These are phyloP conservation scores for Ustilago trichophora DNA, from an alignment of 1,284 basidiomycete species.

Conservation along the genomic window DNA sequence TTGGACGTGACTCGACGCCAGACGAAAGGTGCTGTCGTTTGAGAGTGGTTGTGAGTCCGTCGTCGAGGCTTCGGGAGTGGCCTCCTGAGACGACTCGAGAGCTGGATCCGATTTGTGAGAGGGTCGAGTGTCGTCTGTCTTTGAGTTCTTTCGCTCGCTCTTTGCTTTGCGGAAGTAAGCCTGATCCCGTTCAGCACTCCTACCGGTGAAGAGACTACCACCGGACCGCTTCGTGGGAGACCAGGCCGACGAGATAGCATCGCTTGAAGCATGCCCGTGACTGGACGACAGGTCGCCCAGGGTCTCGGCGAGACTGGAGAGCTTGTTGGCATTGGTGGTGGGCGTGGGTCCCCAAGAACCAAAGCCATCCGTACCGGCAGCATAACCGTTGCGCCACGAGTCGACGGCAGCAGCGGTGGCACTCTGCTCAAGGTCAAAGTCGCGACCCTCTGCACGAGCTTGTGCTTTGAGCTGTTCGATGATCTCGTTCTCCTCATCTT, in stretches of 20 bases:
- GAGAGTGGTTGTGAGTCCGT: background rate
- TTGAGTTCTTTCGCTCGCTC: conserved; percentile 22
- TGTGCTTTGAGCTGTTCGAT: conserved; percentile 56
- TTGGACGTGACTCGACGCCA: background rate
- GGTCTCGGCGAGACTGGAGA: conserved; percentile 33
- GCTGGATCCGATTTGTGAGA: background rate
- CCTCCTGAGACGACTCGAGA: background rate
- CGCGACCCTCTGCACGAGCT: conserved; percentile 36
- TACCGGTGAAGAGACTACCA: conserved; percentile 42
- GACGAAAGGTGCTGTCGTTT: background rate
- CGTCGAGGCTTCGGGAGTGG: background rate
- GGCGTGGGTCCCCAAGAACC: conserved; percentile 43
- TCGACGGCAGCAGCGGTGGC: conserved; percentile 9
- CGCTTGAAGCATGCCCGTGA: conserved; percentile 1
- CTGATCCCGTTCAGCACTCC: conserved; percentile 48
- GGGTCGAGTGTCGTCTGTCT: conserved; percentile 1
- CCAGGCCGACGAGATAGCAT: conserved; percentile 8
- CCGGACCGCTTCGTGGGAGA: conserved; percentile 9
- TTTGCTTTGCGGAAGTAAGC: conserved; percentile 49
- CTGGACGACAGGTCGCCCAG: conserved; percentile 33
- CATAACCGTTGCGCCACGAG: conserved; percentile 29
- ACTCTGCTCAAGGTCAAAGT: conserved; percentile 29
- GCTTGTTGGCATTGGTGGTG: conserved; percentile 8
- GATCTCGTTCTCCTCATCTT: conserved; percentile 62
- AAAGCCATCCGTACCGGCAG: conserved; percentile 55